Evolutionary conservation across 2,329 filamentous ascomycete genomes (phyloP).

Genomic region (Venturia effusa): DNA sequence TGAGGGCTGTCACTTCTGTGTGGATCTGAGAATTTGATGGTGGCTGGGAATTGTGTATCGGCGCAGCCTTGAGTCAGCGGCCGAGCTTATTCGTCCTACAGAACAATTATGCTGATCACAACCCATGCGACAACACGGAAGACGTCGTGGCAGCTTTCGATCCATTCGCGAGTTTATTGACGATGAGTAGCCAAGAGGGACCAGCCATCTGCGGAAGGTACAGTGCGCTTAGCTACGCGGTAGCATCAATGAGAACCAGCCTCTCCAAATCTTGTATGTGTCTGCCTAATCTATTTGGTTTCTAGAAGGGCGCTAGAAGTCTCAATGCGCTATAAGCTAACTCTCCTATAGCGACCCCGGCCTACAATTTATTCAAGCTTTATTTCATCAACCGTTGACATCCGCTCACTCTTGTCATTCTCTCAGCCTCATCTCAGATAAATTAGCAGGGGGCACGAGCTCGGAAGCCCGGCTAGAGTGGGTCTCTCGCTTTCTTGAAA

Average conservation of each 20-base stretch:
- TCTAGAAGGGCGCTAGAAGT: not conserved
- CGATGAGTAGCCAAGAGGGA: not conserved
- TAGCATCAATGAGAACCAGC: not conserved
- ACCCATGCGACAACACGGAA: not conserved
- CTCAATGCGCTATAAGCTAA: not conserved
- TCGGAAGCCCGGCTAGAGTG: not conserved
- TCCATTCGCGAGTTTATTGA: not conserved
- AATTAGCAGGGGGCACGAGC: not conserved
- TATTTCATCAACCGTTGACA: not conserved
- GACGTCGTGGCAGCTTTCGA: not conserved
- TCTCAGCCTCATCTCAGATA: not conserved
- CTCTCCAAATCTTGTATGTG: not conserved
- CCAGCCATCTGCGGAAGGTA: not conserved
- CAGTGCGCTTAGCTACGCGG: not conserved
- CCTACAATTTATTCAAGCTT: not conserved
- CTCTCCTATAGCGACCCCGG: not conserved
- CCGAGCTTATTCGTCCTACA: not conserved
- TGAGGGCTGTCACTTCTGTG: not conserved
- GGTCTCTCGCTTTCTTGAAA: not conserved
- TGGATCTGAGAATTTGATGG: not conserved
- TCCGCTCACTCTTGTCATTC: not conserved
- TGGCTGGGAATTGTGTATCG: not conserved
- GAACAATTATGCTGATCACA: not conserved
- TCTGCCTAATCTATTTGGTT: not conserved
- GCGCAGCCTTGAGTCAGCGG: not conserved